Percentiles rank a stretch among this genome's conserved stretches.
Conservation (phyloP, 2,329 filamentous ascomycete genomes). For the Colletotrichum tamarilloi region DNA sequence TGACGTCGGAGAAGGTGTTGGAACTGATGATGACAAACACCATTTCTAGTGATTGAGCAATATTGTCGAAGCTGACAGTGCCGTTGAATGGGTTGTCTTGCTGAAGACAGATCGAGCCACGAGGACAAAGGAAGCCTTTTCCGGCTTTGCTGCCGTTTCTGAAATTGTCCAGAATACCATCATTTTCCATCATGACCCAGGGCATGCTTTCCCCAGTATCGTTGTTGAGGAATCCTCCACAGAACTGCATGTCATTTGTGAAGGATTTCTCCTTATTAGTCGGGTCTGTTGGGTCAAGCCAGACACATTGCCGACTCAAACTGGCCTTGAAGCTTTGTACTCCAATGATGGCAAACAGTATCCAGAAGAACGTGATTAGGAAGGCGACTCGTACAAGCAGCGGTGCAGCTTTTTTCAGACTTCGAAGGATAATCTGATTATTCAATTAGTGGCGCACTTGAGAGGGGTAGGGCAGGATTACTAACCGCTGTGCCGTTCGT, state of each 20-base stretch:
- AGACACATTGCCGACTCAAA: conserved; percentile 80
- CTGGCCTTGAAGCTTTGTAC: conserved; percentile 96
- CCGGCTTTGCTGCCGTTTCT: conserved; percentile 60
- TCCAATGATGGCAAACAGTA: conserved; percentile 95
- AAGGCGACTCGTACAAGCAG: conserved; percentile 93
- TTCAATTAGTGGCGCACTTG: conserved; percentile 34
- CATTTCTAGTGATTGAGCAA: conserved; percentile 88
- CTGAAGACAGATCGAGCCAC: conserved; percentile 85
- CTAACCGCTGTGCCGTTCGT: conserved; percentile 92
- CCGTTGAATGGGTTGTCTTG: conserved; percentile 81
- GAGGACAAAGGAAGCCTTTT: conserved; percentile 92
- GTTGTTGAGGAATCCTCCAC: conserved; percentile 82
- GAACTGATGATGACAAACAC: conserved; percentile 99
- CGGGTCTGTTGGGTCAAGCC: conserved; percentile 73
- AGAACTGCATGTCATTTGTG: conserved; percentile 78
- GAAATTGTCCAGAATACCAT: conserved; percentile 56
- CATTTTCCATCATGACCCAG: conserved; percentile 66
- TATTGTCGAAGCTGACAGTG: conserved; percentile 96
- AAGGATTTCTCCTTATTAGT: conserved; percentile 66
- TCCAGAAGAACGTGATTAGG: conserved; percentile 96
- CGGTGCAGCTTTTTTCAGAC: conserved; percentile 94
- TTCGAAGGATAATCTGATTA: conserved; percentile 85
- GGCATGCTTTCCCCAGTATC: conserved; percentile 66
- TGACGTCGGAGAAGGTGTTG: conserved; percentile 94
- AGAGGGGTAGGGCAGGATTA: conserved; percentile 28